Base-by-base conservation (phyloP, 2,329 filamentous ascomycete species). In the Berkeleyomyces rouxiae region DNA sequence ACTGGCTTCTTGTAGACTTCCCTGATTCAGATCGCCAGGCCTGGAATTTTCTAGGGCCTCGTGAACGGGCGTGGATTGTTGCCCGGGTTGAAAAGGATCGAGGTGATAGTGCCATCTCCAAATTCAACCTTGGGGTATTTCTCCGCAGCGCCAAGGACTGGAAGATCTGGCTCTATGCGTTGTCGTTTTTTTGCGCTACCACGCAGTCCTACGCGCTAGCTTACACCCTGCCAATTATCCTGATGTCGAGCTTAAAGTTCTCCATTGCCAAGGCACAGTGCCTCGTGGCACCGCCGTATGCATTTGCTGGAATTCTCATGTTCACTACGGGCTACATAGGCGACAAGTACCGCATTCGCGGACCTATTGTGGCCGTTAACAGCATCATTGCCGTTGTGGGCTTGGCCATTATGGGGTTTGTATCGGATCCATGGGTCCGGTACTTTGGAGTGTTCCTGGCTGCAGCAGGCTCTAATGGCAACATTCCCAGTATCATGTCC, bases 171-270 rank as follows among this genome's bases (percentile, higher is more conserved):
- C 77, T 72, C 0, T 86, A 83, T 67, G 81, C 78, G 62, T 67
- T 83, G 67, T 76, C 84, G 67, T 81, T 80, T 69, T 82, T 83
- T 74, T 82, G 82, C 71, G 81, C 82, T 1, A 90, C 87, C 0
- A 87, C 86, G 9, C 80, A 88, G 59, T 79, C 80, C 1, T 93
- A 93, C 70, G 83, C 87, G 0, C 79, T 93, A 7, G 85, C 87
- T 1, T 92, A 87, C 72, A 92, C 91, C 70, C 74, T 91, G 3
- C 88, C 88, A 5, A 82, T 91, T 68, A 88, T 93, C 67, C 81
- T 95, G 11, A 72, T 75, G 59, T 68, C 68, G 43, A 79, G 75
- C 70, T 81, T 91, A 76, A 79, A 81, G 11, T 91, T 88, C 75
- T 76, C 72, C 57, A 76, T 85, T 4, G 84, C 78, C 6, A 75